A percentile compares a stretch with the other conserved stretches of the same genome.
These are phyloP conservation scores for Colletotrichum tamarilloi DNA, from an alignment of 2,329 filamentous ascomycete genomes.

Conservation along the genomic window DNA sequence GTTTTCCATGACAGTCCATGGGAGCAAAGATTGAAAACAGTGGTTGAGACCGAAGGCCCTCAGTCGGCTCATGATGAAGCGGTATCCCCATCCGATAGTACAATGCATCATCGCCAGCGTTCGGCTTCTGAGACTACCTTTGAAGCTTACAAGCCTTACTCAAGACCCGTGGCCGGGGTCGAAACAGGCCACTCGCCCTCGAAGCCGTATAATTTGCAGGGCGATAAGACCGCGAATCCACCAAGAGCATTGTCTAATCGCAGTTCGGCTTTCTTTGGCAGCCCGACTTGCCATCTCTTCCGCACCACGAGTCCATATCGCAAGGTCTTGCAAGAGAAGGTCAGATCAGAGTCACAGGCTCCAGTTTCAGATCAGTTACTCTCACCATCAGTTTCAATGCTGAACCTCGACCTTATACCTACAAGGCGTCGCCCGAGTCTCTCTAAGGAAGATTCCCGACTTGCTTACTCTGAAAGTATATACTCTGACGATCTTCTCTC, in stretches of 20 bases:
- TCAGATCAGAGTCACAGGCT: constrained; percentile 49
- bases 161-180: neutral
- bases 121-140: neutral
- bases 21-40: neutral
- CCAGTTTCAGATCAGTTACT: constrained; percentile 37
- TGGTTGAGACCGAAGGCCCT: neutral
- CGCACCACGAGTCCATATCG: constrained; percentile 67
- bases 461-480: constrained; percentile 59
- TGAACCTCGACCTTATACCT: constrained; percentile 48
- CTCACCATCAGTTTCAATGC: constrained; percentile 40
- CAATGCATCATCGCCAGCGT: neutral
- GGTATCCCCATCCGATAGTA: neutral
- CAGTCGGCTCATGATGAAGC: neutral
- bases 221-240: constrained; percentile 35
- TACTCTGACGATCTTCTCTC: constrained; percentile 52
- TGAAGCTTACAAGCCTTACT: neutral
- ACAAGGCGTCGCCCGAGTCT: constrained; percentile 52
- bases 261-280: constrained; percentile 63
- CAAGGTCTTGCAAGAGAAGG: constrained; percentile 59
- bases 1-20: constrained; percentile 42
- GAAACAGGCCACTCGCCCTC: neutral
- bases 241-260: constrained; percentile 50
- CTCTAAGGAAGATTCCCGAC: constrained; percentile 51
- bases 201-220: neutral
- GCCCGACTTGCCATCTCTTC: constrained; percentile 62